Percentiles rank a stretch among this genome's conserved stretches.
phyloP scores from a whole-genome alignment of 1,139 yeast genomes.

The Diutina pseudorugosa region DNA sequence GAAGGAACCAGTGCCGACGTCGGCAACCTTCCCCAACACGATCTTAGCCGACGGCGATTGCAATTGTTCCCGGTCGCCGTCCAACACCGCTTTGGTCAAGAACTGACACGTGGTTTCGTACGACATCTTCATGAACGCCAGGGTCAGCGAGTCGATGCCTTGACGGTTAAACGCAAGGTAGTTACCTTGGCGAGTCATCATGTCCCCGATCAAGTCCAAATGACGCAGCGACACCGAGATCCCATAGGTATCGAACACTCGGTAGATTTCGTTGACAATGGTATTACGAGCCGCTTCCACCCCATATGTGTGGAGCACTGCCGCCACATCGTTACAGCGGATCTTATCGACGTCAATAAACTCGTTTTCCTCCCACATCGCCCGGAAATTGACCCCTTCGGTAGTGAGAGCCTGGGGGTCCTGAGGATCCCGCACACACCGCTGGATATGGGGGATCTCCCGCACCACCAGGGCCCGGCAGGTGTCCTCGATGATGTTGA shows the following conservation, averaged over 20 bases:
- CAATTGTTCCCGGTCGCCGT: conserved; percentile 79
- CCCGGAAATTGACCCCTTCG: conserved; percentile 94
- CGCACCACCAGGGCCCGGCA: conserved; percentile 88
- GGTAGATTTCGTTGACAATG: conserved; percentile 89
- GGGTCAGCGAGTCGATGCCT: conserved; percentile 92
- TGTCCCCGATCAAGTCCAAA: conserved; percentile 92
- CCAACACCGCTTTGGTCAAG: conserved; percentile 90
- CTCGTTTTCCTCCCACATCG: conserved; percentile 97
- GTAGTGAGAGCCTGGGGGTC: conserved; percentile 70
- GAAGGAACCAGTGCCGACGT: conserved; percentile 94
- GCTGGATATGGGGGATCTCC: conserved; percentile 82
- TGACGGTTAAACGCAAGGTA: conserved; percentile 96
- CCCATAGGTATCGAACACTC: conserved; percentile 94
- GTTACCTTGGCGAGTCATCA: conserved; percentile 98
- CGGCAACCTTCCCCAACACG: conserved; percentile 82
- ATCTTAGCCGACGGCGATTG: conserved; percentile 93
- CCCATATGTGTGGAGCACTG: conserved; percentile 87
- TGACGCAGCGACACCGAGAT: conserved; percentile 89
- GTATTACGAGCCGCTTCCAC: conserved; percentile 99
- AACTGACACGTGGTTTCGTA: conserved; percentile 98
- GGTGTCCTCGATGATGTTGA: conserved; percentile 85
- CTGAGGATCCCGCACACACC: conserved; percentile 80
- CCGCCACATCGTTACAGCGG: conserved; percentile 84
- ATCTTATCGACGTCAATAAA: conserved; percentile 82
- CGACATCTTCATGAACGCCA: conserved; percentile 97